Evolutionary conservation across 208 protist genomes (phyloP).

Genomic region (Leptomonas seymouri): DNA sequence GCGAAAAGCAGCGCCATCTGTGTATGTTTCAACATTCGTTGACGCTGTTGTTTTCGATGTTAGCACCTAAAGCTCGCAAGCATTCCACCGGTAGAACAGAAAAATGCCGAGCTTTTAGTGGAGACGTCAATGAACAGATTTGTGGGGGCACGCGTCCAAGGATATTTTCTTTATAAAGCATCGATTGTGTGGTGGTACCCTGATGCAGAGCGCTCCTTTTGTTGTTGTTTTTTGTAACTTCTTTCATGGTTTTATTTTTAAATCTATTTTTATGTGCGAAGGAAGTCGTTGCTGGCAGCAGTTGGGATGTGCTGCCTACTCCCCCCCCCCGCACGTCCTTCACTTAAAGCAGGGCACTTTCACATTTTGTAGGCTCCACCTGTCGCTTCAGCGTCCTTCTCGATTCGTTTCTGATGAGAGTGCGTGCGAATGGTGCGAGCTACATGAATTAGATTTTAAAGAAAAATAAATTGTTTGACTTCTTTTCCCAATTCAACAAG

Average conservation of each 20-base stretch:
- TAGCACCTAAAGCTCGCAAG: no score
- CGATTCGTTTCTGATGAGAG: conserved; percentile 2
- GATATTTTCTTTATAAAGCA: background rate
- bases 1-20: no score
- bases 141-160: background rate
- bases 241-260: background rate
- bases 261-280: background rate
- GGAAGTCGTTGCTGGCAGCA: conserved; percentile 27
- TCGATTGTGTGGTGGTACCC: background rate
- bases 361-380: background rate
- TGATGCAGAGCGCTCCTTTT: background rate
- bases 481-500: background rate
- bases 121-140: background rate
- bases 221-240: background rate
- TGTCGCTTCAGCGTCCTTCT: conserved; percentile 17
- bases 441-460: background rate
- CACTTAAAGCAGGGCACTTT: background rate
- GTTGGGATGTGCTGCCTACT: conserved; percentile 17
- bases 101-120: background rate
- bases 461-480: background rate
- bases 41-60: no score
- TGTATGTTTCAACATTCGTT: no score
- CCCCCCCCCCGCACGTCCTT: conserved; percentile 4
- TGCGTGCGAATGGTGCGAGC: background rate
- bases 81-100: no score